Base-by-base conservation (phyloP, 805 yeast genomes). In the Schwanniomyces polymorphus region DNA sequence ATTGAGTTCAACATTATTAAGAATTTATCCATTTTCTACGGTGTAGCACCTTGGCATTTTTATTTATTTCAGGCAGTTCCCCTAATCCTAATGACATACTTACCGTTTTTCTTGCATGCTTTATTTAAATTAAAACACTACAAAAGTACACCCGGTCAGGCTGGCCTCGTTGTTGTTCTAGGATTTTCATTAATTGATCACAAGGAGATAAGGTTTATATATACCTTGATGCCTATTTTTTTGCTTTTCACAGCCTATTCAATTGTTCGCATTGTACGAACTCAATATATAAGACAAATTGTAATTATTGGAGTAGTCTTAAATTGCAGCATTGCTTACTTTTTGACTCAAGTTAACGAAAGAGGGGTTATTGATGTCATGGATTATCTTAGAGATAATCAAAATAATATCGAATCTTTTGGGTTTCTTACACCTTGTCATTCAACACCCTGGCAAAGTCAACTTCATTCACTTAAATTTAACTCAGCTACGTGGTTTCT, bases 371-470 rank as follows among this genome's bases (percentile, higher is more conserved):
- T 91, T 12, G 83, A 79, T 33, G 85, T 91, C 0, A 75, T 86
- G 10, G 65, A 79, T 11, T 74, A 72, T 41, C 57, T 91, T 18
- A 74, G 83, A 35, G 50, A 58, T 5, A 49, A 65, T 18, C 18
- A 16, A 16, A 61, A 71, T 3, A 55, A 60, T 4, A 74, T 80
- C 8, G 51, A 65, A 7, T 75, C 86, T 1, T 67, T 91, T 26
- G 96, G 97, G 0, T 88, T 94, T 55, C 64, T 94, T 12, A 90
- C 91, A 60, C 99, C 99, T 0, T 94, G 99, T 58, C 99, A 94
- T 64, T 91, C 98, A 0, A 92, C 97, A 0, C 99, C 99, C 2
- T 88, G 94, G 84, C 97, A 90, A 60, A 81, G 94, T 23, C 83
- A 86, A 60, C 66, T 94, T 35, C 96, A 91, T 59, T 68, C 87